Evolutionary conservation across 306 rosid genomes (phyloP).

Genomic region (Castanea sativa): DNA sequence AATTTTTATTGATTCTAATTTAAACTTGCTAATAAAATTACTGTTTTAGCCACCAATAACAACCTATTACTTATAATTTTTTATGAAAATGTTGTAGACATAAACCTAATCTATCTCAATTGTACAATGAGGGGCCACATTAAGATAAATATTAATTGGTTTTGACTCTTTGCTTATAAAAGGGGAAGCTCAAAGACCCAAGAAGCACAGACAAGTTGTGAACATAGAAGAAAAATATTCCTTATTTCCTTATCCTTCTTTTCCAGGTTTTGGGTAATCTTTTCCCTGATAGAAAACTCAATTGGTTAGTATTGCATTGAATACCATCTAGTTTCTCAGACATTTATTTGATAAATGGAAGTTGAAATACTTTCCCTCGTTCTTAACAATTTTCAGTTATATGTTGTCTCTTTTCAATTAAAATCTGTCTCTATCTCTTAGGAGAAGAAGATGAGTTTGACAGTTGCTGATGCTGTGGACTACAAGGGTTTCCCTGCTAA

Average conservation of each 20-base stretch:
- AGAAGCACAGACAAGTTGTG: slow-evolving; percentile 21
- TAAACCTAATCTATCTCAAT: too few relatives aligned
- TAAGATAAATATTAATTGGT: slow-evolving; percentile 11
- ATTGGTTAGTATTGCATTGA: slow-evolving; percentile 33
- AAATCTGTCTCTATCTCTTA: slow-evolving; percentile 20
- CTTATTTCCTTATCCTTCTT: neutral
- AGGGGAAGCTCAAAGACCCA: slow-evolving; percentile 22
- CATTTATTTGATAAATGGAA: slow-evolving; percentile 9
- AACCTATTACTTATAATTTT: too few relatives aligned
- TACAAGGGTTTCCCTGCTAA: slow-evolving; percentile 77
- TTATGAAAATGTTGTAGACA: too few relatives aligned
- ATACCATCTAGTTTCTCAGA: slow-evolving; percentile 3
- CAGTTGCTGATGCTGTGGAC: slow-evolving; percentile 59
- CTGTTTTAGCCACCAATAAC: too few relatives aligned
- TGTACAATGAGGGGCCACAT: slow-evolving; percentile 37
- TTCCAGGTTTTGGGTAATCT: slow-evolving; percentile 7
- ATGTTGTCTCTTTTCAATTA: neutral
- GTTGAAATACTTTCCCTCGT: slow-evolving; percentile 1
- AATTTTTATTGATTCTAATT: too few relatives aligned
- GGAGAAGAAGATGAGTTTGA: slow-evolving; percentile 71
- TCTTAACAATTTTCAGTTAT: neutral
- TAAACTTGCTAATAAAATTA: too few relatives aligned
- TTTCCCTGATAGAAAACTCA: slow-evolving; percentile 13
- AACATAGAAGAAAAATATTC: slow-evolving; percentile 19
- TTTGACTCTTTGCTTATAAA: slow-evolving; percentile 55